Base-by-base conservation (phyloP, 305 asterid genomes). In the Rubia peregrina region DNA sequence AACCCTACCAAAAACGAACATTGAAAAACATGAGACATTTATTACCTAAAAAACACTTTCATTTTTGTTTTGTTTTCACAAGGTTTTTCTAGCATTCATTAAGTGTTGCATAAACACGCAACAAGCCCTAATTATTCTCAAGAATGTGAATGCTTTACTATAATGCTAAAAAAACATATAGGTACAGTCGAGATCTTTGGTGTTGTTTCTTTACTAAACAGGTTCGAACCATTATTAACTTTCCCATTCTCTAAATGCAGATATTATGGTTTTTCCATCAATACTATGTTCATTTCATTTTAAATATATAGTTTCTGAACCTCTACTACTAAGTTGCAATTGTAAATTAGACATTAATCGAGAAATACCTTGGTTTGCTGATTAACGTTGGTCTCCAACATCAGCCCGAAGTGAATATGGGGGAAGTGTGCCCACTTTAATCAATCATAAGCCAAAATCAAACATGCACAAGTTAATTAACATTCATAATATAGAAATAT, bases 391-490 rank as follows among this genome's bases (percentile, higher is more conserved):
- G 80, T 78, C 84, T 91, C 97, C 89, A 91, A 64, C 91, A 86
- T 91, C 67, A 91, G 86, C 65, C 97, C 97, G 75, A 89, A 91
- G 76, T 91, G 97, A 81, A 91, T 91, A 74, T 89, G 96, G 80
- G 97, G 96, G 78, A 87, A 91, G 63, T 91, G 97, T 74, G 97
- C 97, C 97, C 97, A 91, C 97, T 91, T 42, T 24, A 68, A 36
- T 30, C n/a, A n/a, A 40, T 13, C 68, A 62, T 13, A 14, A 64
- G 22, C 22, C 44, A 62, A 62, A 61, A 61, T 30, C 42, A 14
- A 61, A 61, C 44, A 61, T 13, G 13, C 22, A 60, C 14, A 19
- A 60, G 26, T 21, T 26, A 22, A 11, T 24, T 6, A 61, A 0
- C 19, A 26, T 3, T 17, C 26, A 59, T 21, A 21, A 22, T 22